phyloP scores from a whole-genome alignment of 83 land plant genomes.

The Diphasiastrum complanatum region DNA sequence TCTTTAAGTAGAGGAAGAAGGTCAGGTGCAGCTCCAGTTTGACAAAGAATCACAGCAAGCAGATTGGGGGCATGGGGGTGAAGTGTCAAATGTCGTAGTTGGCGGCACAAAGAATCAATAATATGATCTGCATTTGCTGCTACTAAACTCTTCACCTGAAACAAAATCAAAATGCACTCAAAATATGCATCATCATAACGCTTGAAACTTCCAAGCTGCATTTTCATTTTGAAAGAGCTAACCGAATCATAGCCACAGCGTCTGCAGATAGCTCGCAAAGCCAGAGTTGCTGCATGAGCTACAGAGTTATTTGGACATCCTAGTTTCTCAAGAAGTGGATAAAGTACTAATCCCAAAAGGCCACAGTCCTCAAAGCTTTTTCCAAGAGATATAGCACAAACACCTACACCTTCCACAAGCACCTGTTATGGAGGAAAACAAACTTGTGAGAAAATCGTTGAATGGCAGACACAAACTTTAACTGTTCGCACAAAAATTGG shows the following conservation, averaged over 20 bases:
- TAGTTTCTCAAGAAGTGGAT: conserved; percentile 70
- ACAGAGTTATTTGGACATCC: conserved; percentile 50
- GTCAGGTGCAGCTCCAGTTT: conserved; percentile 68
- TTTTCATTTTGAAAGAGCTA: conserved; percentile 14
- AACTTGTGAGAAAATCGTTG: too few relatives aligned
- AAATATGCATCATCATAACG: not conserved
- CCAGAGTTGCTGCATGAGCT: conserved; percentile 56
- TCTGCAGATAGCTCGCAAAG: conserved; percentile 48
- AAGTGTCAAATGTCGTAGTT: conserved; percentile 75
- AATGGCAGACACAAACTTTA: too few relatives aligned
- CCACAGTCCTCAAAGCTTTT: conserved; percentile 56
- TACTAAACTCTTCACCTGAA: conserved; percentile 74
- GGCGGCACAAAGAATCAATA: conserved; percentile 82
- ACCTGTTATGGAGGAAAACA: conserved; percentile 58
- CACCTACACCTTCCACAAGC: conserved; percentile 79
- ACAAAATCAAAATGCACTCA: not conserved
- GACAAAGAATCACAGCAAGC: conserved; percentile 71
- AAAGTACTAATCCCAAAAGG: conserved; percentile 66
- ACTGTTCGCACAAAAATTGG: too few relatives aligned
- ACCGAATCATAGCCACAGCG: conserved; percentile 63
- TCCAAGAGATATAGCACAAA: conserved; percentile 62
- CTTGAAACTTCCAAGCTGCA: not conserved
- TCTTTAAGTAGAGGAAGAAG: conserved; percentile 85
- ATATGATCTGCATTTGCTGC: conserved; percentile 78
- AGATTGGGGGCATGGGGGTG: conserved; percentile 76